Conservation (phyloP, 2,329 filamentous ascomycete genomes). For the Cercospora sesami region DNA sequence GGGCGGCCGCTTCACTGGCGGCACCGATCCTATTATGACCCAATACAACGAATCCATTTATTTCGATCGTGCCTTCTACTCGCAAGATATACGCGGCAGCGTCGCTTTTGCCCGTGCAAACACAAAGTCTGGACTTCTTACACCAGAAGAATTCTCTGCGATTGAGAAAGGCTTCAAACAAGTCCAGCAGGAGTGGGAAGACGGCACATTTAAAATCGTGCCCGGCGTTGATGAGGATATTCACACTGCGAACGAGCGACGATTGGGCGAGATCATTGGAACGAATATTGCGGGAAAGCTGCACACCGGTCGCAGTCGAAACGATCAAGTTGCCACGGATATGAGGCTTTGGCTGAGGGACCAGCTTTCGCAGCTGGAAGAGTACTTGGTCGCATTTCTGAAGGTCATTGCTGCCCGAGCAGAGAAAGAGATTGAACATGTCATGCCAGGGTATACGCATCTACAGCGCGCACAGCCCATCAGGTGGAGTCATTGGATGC, state of each 20-base stretch:
- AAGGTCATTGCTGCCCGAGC: conserved; percentile 68
- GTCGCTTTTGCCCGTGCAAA: conserved; percentile 84
- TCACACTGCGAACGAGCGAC: conserved; percentile 56
- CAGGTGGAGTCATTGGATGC: conserved; percentile 77
- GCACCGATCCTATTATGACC: conserved; percentile 80
- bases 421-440: conserved; percentile 69
- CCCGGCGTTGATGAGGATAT: conserved; percentile 56
- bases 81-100: conserved; percentile 75
- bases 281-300: conserved; percentile 84
- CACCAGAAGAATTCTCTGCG: conserved; percentile 67
- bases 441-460: conserved; percentile 91
- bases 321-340: conserved; percentile 87
- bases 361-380: conserved; percentile 68
- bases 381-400: conserved; percentile 67
- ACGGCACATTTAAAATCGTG: conserved; percentile 48
- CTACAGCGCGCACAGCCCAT: conserved; percentile 80
- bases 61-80: conserved; percentile 76
- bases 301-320: conserved; percentile 81
- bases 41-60: conserved; percentile 80
- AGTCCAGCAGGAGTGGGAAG: conserved; percentile 54
- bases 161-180: conserved; percentile 70
- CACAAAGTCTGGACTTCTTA: conserved; percentile 71
- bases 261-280: conserved; percentile 76
- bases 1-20: conserved; percentile 66
- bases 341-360: conserved; percentile 88